Evolutionary conservation across 2,329 filamentous ascomycete genomes (phyloP), one percentile per base, ranked within the genome.

Genomic region (Fusarium multiceps): DNA sequence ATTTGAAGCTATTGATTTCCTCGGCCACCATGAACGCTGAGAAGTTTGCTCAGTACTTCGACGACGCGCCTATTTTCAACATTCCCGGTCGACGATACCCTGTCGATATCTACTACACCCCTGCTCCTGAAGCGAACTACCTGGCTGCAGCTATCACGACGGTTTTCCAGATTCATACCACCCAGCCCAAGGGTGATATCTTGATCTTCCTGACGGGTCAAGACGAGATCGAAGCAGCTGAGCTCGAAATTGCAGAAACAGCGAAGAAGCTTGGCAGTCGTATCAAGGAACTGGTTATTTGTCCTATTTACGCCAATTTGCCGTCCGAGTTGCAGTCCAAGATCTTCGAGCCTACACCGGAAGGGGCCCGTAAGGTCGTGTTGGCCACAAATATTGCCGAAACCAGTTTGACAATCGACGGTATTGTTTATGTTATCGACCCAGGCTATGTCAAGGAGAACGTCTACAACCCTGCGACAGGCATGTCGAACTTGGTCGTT

Each of bases 361-460:
- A 91, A 0, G 91, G 91, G 20, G 91, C 92, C 0, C 88, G 96
- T 28, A 99, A 98, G 78, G 93, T 98, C 0, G 93, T 99, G 0
- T 82, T 98, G 40, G 94, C 95, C 0, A 98, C 96, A 4, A 99
- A 99, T 77, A 98, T 99, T 79, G 96, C 96, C 4, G 96, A 99
- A 79, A 99, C 96, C 0, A 94, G 90, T 83, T 82, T 99, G 76
- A 99, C 96, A 0, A 97, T 99, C 61, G 94, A 98, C 77, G 95
- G 94, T 18, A 97, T 98, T 63, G 92, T 95, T 11, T 98, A 97
- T 78, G 96, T 98, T 37, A 97, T 98, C 63, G 96, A 99, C 73
- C 93, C 93, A 0, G 96, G 96, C 1, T 97, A 97, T 70, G 93
- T 96, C 68, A 99, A 99, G 79, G 93, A 98, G 77, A 97, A 97